phyloP scores from a whole-genome alignment of 179 eudicot genomes.

The Beta lomatogona region DNA sequence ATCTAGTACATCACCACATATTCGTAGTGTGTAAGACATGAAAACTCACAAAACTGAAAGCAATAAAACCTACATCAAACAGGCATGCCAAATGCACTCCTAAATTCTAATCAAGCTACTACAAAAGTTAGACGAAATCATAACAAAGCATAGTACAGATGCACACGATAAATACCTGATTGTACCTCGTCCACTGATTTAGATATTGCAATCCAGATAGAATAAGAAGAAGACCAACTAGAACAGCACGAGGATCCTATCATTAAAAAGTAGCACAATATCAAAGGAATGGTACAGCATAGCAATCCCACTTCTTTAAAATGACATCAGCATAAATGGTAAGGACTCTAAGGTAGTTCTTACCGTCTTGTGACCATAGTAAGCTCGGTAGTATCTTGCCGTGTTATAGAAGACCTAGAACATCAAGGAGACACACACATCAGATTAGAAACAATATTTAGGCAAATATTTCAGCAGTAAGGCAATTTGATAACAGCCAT shows the following conservation, averaged over 20 bases:
- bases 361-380: constrained; percentile 94
- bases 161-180: constrained; percentile 60
- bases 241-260: constrained; percentile 97
- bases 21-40: not conserved
- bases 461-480: not conserved
- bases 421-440: constrained; percentile 3
- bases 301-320: not conserved
- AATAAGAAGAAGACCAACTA: constrained; percentile 84
- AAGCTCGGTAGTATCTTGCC: constrained; percentile 89
- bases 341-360: constrained; percentile 30
- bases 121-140: not conserved
- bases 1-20: not conserved
- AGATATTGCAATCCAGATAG: constrained; percentile 91
- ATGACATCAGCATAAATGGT: not conserved
- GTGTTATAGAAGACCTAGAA: constrained; percentile 85
- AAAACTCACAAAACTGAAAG: not conserved
- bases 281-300: constrained; percentile 1
- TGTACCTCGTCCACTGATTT: constrained; percentile 97
- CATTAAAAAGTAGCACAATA: constrained; percentile 28
- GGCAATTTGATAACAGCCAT: not conserved
- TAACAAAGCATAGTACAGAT: not conserved
- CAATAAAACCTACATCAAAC: not conserved
- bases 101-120: not conserved
- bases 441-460: not conserved
- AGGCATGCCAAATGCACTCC: not conserved